Evolutionary conservation across 2,329 filamentous ascomycete species (phyloP).

Genomic region (Cladosporium velox): DNA sequence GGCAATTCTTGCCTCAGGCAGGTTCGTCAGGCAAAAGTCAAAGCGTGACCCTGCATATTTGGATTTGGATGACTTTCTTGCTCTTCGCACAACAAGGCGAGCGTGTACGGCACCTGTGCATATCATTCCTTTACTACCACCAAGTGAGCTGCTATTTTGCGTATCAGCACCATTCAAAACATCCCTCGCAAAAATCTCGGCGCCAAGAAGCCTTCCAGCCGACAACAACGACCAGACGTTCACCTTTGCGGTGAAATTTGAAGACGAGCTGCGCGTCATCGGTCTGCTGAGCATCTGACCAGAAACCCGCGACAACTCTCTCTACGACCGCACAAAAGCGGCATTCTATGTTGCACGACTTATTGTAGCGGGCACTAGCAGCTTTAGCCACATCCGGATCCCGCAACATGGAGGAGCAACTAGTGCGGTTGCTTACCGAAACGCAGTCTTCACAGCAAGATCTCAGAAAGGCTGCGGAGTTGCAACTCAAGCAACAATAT

Average conservation of each 20-base stretch:
- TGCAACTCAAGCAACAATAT: conserved; percentile 73
- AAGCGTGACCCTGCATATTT: neutral
- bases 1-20: conserved; percentile 2
- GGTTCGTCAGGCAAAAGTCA: neutral
- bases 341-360: conserved; percentile 26
- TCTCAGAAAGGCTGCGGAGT: conserved; percentile 82
- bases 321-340: neutral
- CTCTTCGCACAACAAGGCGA: neutral
- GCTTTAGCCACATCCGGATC: conserved; percentile 31
- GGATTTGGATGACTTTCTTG: neutral
- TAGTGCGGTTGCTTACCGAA: conserved; percentile 83
- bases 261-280: conserved; percentile 15
- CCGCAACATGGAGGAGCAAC: conserved; percentile 78
- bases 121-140: neutral
- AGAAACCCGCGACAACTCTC: conserved; percentile 1
- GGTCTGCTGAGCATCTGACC: neutral
- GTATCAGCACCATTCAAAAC: neutral
- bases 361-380: conserved; percentile 19
- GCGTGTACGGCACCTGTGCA: neutral
- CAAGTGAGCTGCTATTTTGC: neutral
- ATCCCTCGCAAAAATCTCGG: conserved; percentile 1
- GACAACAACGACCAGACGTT: conserved; percentile 13
- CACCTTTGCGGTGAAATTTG: conserved; percentile 17
- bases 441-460: conserved; percentile 77
- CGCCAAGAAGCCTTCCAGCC: conserved; percentile 13